Base-by-base conservation (phyloP, 768 basidiomycete species). In the Mycena sanguinolenta region DNA sequence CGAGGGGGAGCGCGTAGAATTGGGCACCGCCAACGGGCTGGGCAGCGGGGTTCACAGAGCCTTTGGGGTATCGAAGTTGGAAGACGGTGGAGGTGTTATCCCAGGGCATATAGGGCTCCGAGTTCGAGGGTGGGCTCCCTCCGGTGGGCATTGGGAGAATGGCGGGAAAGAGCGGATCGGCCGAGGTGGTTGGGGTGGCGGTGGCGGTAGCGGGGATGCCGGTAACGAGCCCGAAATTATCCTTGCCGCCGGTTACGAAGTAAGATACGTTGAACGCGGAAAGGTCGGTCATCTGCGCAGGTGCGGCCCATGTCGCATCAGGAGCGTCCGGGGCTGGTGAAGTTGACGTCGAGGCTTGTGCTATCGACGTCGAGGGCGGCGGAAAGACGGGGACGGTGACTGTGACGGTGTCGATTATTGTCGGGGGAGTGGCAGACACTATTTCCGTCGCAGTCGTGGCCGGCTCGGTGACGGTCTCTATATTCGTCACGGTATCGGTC, bases 11-110 rank as follows among this genome's bases (percentile, higher is more conserved):
- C 0, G 85, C 85, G 70, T 88, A 88, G 77, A 95, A 95, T 73
- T 94, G 88, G 0, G 92, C 88, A 2, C 94, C 94, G 39, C 94
- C 94, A 69, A 84, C 79, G 3, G 92, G 92, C 21, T 83, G 79
- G 50, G 83, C 84, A 0, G 80, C 86, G 1, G 94, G 94, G 77
- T 94, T 92, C 77, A 91, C 86, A 1, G 93, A 94, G 57, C 85
- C 80, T 25, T 84, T 85, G 4, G 93, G 94, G 74, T 92, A 95
- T 68, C 88, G 80, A 25, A 95, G 81, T 70, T 91, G 91, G 14
- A 95, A 77, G 60, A 86, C 79, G 0, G 90, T 78, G 38, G 79
- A 79, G 7, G 77, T 58, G 74, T 82, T 78, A 58, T 75, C 74
- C 77, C 77, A 78, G 12, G 76, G 70, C 50, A 34, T 62, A 49